These are phyloP conservation scores for Oehlia diaphana DNA, from an alignment of 192 early-diverging fungal species.

Conservation along the genomic window DNA sequence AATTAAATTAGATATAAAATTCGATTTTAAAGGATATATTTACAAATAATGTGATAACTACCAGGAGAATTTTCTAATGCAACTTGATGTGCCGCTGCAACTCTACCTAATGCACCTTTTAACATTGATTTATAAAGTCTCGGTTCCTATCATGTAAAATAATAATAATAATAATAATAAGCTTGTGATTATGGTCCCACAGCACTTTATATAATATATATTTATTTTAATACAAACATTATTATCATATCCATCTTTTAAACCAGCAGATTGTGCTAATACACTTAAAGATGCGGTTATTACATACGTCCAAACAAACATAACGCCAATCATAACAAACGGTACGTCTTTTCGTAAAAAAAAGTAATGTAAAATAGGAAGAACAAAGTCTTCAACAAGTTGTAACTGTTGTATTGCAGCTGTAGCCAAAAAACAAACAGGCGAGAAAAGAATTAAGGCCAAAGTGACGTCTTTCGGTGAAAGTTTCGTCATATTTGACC, in stretches of 20 bases:
- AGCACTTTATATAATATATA: not conserved
- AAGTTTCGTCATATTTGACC: not conserved
- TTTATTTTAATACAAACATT: not conserved
- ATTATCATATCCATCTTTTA: slow-evolving; percentile 24
- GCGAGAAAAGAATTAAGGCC: not conserved
- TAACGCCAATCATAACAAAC: slow-evolving; percentile 15
- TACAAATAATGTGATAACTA: not conserved
- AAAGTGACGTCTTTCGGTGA: not conserved
- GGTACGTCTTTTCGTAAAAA: slow-evolving; percentile 24
- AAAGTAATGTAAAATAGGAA: slow-evolving; percentile 13
- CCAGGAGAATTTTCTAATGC: slow-evolving; percentile 27
- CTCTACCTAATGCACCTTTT: slow-evolving; percentile 19
- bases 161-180: not conserved
- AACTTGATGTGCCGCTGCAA: slow-evolving; percentile 18
- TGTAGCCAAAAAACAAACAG: slow-evolving; percentile 18
- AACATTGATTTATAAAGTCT: not conserved
- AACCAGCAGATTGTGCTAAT: slow-evolving; percentile 17
- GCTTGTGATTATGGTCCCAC: not conserved
- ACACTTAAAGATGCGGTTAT: slow-evolving; percentile 21
- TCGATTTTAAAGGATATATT: not conserved
- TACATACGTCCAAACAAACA: slow-evolving; percentile 24
- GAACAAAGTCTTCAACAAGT: slow-evolving; percentile 8
- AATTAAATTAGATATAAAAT: not conserved
- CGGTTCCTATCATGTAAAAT: slow-evolving; percentile 19
- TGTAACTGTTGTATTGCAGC: slow-evolving; percentile 17